These are phyloP conservation scores for Monosporascus sp. DNA, from an alignment of 2,329 filamentous ascomycete species.

Conservation along the genomic window DNA sequence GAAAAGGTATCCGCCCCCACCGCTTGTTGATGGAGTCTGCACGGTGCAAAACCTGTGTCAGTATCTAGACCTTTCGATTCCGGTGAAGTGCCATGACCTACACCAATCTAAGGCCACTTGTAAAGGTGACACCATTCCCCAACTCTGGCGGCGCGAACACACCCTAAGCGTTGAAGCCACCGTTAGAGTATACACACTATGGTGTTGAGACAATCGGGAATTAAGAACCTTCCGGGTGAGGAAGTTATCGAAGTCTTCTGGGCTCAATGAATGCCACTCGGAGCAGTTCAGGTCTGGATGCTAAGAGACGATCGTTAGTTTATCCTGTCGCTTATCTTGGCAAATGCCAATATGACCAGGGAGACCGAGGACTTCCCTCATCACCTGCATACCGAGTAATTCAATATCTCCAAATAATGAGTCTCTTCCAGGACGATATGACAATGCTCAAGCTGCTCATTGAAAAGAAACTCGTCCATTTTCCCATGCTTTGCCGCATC, in stretches of 20 bases:
- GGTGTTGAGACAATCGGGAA: background rate
- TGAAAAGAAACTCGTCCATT: background rate
- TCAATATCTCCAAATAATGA: slow-evolving; percentile 15
- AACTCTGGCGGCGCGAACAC: slow-evolving; percentile 5
- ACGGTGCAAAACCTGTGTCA: background rate
- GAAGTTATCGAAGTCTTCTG: slow-evolving; percentile 11
- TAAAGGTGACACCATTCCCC: background rate
- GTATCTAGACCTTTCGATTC: background rate
- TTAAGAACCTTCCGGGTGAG: slow-evolving; percentile 8
- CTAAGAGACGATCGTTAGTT: background rate
- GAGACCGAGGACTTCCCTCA: background rate
- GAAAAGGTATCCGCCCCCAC: slow-evolving; percentile 22
- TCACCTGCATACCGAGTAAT: slow-evolving; percentile 12
- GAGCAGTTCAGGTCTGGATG: background rate
- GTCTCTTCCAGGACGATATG: slow-evolving; percentile 3
- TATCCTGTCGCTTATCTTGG: background rate
- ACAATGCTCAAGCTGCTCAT: background rate
- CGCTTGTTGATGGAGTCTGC: slow-evolving; percentile 17
- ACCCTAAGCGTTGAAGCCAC: slow-evolving; percentile 1
- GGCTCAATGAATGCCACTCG: slow-evolving; percentile 1
- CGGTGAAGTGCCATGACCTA: background rate
- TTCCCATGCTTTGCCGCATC: background rate
- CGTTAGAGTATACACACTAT: background rate
- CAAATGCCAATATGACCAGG: background rate
- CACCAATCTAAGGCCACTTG: slow-evolving; percentile 10